phyloP scores from a whole-genome alignment of 1,284 basidiomycete species.

The Mycosarcoma mackinlayi region DNA sequence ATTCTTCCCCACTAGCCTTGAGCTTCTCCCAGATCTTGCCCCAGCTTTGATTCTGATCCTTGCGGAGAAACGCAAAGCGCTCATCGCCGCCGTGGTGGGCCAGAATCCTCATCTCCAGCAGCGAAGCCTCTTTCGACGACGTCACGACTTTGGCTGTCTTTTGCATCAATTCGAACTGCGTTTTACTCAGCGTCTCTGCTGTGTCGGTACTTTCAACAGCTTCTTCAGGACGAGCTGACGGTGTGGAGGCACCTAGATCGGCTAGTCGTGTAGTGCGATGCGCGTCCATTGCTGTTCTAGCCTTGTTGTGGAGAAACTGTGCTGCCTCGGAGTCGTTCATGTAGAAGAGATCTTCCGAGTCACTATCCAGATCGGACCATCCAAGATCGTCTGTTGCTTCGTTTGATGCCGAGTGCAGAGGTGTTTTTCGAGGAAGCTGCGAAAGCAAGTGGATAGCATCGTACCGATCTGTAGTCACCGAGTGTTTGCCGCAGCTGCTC shows the following conservation, averaged over 20 bases:
- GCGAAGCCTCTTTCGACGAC: constrained; percentile 78
- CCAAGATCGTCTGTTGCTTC: constrained; percentile 1
- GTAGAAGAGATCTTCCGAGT: constrained; percentile 38
- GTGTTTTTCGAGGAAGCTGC: constrained; percentile 1
- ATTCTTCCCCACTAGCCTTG: constrained; percentile 3
- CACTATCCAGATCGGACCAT: constrained; percentile 38
- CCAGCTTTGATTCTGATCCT: not conserved
- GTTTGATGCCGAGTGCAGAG: not conserved
- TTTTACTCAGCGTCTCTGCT: not conserved
- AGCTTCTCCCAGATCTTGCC: constrained; percentile 6
- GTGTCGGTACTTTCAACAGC: too few relatives aligned
- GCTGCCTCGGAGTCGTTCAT: constrained; percentile 22
- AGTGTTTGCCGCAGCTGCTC: not conserved
- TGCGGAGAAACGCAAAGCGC: constrained; percentile 79
- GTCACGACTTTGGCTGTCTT: constrained; percentile 78
- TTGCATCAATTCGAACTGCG: constrained; percentile 77
- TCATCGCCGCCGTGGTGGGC: constrained; percentile 80
- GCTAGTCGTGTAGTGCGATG: constrained; percentile 7
- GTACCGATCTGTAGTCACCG: constrained; percentile 21
- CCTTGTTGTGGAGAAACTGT: constrained; percentile 6
- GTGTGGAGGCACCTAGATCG: not conserved
- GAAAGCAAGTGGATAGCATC: constrained; percentile 34
- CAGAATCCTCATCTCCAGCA: constrained; percentile 86
- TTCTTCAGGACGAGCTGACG: not conserved
- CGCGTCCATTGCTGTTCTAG: constrained; percentile 7